phyloP scores from a whole-genome alignment of 108 stramenopile genomes.

The Pseudonitzschia delicatissima region DNA sequence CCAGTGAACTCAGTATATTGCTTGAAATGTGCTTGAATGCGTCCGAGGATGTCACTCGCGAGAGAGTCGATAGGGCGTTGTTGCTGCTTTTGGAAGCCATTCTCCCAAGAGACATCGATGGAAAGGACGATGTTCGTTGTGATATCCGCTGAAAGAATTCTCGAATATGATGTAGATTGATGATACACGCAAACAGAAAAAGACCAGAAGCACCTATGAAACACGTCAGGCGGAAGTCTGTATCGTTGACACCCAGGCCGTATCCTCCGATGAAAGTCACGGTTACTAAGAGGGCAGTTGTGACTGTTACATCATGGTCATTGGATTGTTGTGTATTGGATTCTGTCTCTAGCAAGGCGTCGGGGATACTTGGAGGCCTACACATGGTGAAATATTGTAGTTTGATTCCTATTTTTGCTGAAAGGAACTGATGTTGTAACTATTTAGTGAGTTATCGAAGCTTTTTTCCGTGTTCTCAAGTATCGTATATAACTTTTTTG shows the following conservation, averaged over 20 bases:
- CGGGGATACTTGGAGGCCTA: no score
- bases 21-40: constrained; percentile 19
- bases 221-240: neutral
- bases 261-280: neutral
- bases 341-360: no score
- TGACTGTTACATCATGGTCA: no score
- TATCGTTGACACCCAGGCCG: neutral
- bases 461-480: no score
- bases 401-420: no score
- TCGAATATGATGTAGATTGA: neutral
- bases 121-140: neutral
- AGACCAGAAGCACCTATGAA: neutral
- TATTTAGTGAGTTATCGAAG: no score
- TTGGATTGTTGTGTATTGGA: no score
- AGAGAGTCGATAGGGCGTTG: constrained; percentile 17
- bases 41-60: constrained; percentile 24
- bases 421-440: no score
- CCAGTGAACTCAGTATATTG: constrained; percentile 14
- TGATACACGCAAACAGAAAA: neutral
- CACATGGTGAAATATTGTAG: no score
- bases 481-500: no score
- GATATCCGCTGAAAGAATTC: neutral
- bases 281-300: neutral
- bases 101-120: neutral
- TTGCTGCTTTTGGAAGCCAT: neutral